Evolutionary conservation across 2,329 filamentous ascomycete species (phyloP), one percentile per base, ranked within the genome.

Genomic region (Cryphonectria naterciae): DNA sequence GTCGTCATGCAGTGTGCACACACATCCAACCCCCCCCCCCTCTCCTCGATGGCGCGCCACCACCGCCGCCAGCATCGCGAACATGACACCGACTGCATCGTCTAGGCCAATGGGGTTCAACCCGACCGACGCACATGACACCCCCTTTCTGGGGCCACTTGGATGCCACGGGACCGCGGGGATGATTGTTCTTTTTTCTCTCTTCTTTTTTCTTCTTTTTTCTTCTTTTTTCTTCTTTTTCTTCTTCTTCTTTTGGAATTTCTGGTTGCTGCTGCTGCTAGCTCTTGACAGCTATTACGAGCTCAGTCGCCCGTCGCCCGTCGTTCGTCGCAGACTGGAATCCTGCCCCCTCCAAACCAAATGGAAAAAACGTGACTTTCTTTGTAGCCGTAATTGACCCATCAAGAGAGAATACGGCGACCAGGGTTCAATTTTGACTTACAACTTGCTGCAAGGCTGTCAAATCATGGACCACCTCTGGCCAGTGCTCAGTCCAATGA

Each of bases 31-130:
- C 46, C 46, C 46, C 46, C 46, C 22, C 22, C 46, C 22, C 37
- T 2, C 37, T 3, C 32, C 32, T n/a, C 46, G 22, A 49, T 6
- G 46, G 46, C 19, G 39, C 41, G 63, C 63, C n/a, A 32, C 28
- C 28, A 28, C 17, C 13, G 43, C 17, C 13, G 43, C 63, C 43
- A 65, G 65, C 62, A 68, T 70, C 56, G 63, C 68, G 67, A 49
- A 49, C 46, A 49, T 49, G 46, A 66, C 43, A 52, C 69, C 35
- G 43, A 58, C 62, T 71, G 71, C 68, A 70, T 56, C 37, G 46
- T n/a, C 28, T 43, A 63, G 65, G 71, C 71, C 71, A 72, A 72
- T 72, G 68, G 68, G 71, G 65, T 64, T 39, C 37, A n/a, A 63
- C 63, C 68, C 71, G 61, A 62, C 19, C 13, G 62, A 65, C 15